Conservation (phyloP, 2,329 filamentous ascomycete genomes). For the Sporothrix pseudoabietina region DNA sequence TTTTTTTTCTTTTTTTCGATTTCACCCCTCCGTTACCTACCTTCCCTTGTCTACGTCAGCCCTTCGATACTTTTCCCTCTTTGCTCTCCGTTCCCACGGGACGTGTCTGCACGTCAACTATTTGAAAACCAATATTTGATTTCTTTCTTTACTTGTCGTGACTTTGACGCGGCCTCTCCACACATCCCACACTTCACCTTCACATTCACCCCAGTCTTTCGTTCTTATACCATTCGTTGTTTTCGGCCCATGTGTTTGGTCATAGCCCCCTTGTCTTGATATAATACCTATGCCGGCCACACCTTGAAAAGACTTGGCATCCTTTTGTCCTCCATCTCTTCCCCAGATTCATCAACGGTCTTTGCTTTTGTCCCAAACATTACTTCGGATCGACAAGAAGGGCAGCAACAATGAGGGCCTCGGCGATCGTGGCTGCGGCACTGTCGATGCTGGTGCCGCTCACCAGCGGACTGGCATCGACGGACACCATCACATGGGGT, state of each 20-base stretch:
- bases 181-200: neutral
- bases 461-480: slow-evolving; percentile 45
- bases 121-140: neutral
- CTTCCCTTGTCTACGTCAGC: neutral
- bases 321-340: neutral
- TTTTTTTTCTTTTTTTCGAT: too few species aligned
- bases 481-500: slow-evolving; percentile 62
- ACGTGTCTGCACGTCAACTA: neutral
- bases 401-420: slow-evolving; percentile 9
- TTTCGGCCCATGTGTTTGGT: too few species aligned
- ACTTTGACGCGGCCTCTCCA: neutral
- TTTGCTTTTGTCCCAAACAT: too few species aligned
- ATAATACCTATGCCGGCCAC: neutral
- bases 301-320: slow-evolving; percentile 11
- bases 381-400: neutral
- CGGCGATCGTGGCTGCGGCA: slow-evolving; percentile 25
- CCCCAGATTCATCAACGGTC: neutral
- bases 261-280: neutral
- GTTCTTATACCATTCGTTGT: neutral
- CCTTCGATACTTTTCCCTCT: slow-evolving; percentile 4
- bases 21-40: neutral
- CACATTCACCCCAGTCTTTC: neutral
- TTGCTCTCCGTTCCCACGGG: neutral
- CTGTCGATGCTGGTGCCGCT: slow-evolving; percentile 42
- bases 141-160: neutral